Percentiles rank a stretch among this genome's conserved stretches.
These are phyloP conservation scores for Trichoderma atroviride DNA, from an alignment of 2,329 filamentous ascomycete species.

Conservation along the genomic window DNA sequence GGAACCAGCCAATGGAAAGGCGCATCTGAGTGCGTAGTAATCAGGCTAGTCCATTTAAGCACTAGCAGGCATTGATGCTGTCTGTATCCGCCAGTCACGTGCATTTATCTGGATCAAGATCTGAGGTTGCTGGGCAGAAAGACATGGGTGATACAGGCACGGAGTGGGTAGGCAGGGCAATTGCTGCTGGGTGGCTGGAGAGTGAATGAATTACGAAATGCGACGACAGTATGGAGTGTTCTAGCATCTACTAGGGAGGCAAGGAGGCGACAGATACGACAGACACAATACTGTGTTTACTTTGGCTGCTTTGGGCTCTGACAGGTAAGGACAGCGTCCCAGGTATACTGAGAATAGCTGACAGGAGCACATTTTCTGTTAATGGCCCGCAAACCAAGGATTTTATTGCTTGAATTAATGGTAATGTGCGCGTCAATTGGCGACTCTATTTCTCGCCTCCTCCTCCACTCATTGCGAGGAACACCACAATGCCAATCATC, in stretches of 20 bases:
- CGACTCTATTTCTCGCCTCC: conserved; percentile 54
- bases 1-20: conserved; percentile 27
- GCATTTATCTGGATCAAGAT: not conserved
- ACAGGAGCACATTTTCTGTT: too few species aligned
- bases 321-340: not conserved
- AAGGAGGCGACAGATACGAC: not conserved
- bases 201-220: too few species aligned
- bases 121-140: not conserved
- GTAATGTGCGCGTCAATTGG: conserved; percentile 5
- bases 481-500: conserved; percentile 56
- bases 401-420: not conserved
- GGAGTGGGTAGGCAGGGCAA: not conserved
- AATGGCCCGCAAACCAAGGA: not conserved
- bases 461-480: conserved; percentile 58
- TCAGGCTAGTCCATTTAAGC: conserved; percentile 35
- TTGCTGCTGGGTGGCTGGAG: not conserved
- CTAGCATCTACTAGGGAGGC: not conserved
- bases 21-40: conserved; percentile 36
- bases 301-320: not conserved
- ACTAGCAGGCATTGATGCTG: not conserved
- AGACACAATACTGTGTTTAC: not conserved
- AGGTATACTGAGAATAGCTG: not conserved
- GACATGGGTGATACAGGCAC: not conserved
- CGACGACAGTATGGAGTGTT: not conserved
- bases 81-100: conserved; percentile 14